Conservation (phyloP, 2,329 filamentous ascomycete species). For the Hypomyces perniciosus region DNA sequence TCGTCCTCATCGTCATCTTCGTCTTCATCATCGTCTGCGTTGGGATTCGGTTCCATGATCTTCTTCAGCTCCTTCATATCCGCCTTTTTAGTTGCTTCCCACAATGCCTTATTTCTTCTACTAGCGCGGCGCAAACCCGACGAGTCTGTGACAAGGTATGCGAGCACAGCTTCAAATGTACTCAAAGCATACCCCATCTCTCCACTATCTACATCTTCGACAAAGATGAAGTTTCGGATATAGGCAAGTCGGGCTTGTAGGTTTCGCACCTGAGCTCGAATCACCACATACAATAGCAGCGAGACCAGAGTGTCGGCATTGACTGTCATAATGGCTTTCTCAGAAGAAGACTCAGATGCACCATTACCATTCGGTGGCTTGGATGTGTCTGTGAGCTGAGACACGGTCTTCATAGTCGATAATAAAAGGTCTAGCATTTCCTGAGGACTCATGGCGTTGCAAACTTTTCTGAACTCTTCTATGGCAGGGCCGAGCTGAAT, state of each 20-base stretch:
- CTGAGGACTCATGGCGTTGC: slow-evolving; percentile 69
- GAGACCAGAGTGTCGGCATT: slow-evolving; percentile 93
- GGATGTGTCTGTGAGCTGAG: slow-evolving; percentile 54
- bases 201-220: slow-evolving; percentile 93
- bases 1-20: slow-evolving; percentile 44
- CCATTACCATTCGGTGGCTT: slow-evolving; percentile 30
- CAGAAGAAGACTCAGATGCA: slow-evolving; percentile 31
- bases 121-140: slow-evolving; percentile 77
- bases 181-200: slow-evolving; percentile 95
- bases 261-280: slow-evolving; percentile 80
- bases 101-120: slow-evolving; percentile 75
- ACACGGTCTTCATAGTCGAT: slow-evolving; percentile 76
- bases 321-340: slow-evolving; percentile 54
- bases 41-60: slow-evolving; percentile 68
- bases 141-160: slow-evolving; percentile 80
- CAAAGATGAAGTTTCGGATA: slow-evolving; percentile 95
- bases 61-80: slow-evolving; percentile 67
- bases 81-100: slow-evolving; percentile 79
- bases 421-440: slow-evolving; percentile 82
- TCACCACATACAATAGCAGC: slow-evolving; percentile 83
- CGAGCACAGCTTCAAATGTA: slow-evolving; percentile 89
- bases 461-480: slow-evolving; percentile 84
- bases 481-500: slow-evolving; percentile 71
- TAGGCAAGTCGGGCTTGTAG: slow-evolving; percentile 86
- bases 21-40: slow-evolving; percentile 41